These are phyloP conservation scores for Kingdonia uniflora DNA, from an alignment of 164 flowering plant genomes.

Conservation along the genomic window DNA sequence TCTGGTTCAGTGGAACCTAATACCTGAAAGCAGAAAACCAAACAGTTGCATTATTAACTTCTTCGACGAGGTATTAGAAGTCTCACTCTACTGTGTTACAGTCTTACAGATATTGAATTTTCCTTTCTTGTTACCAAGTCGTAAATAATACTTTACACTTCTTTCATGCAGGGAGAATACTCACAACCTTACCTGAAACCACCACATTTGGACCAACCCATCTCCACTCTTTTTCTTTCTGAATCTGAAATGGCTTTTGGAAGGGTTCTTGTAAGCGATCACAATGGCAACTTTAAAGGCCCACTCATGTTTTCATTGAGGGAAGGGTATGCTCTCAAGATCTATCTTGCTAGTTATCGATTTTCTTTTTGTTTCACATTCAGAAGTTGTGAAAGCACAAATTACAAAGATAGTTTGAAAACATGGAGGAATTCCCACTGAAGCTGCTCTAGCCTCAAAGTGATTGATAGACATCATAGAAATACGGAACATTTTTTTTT, in stretches of 20 bases:
- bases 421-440: too few relatives aligned
- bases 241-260: conserved; percentile 90
- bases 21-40: conserved; percentile 71
- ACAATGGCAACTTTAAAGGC: conserved; percentile 75
- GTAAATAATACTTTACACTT: background rate
- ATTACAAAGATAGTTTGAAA: too few relatives aligned
- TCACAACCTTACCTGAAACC: conserved; percentile 93
- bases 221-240: conserved; percentile 68
- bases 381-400: too few relatives aligned
- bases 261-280: conserved; percentile 53
- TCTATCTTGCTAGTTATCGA: conserved; percentile 4
- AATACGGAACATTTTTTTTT: too few relatives aligned
- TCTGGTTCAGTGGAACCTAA: conserved; percentile 64
- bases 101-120: too few relatives aligned
- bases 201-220: conserved; percentile 90
- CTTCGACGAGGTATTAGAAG: conserved; percentile 70
- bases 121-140: too few relatives aligned
- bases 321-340: conserved; percentile 58
- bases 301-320: conserved; percentile 64
- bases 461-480: too few relatives aligned
- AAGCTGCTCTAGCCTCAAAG: too few relatives aligned
- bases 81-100: background rate
- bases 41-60: conserved; percentile 87
- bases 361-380: conserved; percentile 1
- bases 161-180: conserved; percentile 59